Conservation (phyloP, 1,139 yeast genomes). For the Kurtzmaniella quercitrusa region DNA sequence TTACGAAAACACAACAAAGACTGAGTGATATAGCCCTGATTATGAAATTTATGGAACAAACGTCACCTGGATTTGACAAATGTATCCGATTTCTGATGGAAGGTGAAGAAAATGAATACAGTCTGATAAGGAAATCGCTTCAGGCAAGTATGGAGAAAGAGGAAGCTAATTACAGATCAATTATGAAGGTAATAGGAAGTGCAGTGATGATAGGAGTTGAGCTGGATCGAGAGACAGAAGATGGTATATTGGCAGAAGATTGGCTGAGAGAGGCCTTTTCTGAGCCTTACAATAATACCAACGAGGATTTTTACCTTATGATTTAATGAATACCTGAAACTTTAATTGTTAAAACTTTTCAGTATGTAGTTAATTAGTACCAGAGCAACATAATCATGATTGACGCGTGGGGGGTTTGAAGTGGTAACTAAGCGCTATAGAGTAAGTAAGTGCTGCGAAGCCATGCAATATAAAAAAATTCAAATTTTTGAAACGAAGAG, state of each 20-base stretch:
- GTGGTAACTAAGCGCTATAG: too few relatives aligned
- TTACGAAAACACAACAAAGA: background rate
- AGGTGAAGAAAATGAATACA: background rate
- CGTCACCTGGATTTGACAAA: constrained; percentile 1
- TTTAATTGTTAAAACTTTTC: too few relatives aligned
- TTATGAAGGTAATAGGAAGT: background rate
- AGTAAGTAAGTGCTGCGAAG: too few relatives aligned
- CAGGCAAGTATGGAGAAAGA: constrained; percentile 2
- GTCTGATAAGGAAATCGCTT: background rate
- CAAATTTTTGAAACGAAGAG: too few relatives aligned
- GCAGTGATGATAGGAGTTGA: constrained; percentile 1
- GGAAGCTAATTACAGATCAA: background rate
- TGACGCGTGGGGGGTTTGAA: too few relatives aligned
- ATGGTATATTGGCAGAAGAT: background rate
- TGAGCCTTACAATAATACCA: background rate
- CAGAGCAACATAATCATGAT: too few relatives aligned
- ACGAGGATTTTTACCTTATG: constrained; percentile 1
- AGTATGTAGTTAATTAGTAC: too few relatives aligned
- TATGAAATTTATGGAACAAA: background rate
- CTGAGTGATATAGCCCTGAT: constrained; percentile 3
- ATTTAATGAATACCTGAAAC: background rate
- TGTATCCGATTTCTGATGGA: background rate
- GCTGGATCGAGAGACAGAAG: background rate
- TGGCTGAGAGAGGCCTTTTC: background rate
- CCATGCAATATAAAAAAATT: too few relatives aligned